Percentiles rank a stretch among this genome's conserved stretches.
phyloP scores from a whole-genome alignment of 257 asterid genomes.

The Lithospermum erythrorhizon region DNA sequence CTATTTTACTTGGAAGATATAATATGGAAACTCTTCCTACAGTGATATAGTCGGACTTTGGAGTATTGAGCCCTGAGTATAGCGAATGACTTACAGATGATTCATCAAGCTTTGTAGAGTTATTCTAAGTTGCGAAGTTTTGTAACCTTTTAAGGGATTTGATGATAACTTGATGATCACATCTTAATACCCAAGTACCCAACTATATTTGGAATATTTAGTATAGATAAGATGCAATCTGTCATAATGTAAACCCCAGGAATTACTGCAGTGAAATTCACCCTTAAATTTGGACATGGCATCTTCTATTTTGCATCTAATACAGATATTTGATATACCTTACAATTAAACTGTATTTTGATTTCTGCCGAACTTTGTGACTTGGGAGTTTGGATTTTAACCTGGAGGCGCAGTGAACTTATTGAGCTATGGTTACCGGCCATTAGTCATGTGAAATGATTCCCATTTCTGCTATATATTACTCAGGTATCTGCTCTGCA shows the following conservation, averaged over 20 bases:
- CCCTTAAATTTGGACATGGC: background rate
- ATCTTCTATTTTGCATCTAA: background rate
- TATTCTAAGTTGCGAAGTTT: background rate
- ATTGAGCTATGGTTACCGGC: background rate
- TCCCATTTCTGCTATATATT: constrained; percentile 12
- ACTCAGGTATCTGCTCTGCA: constrained; percentile 83
- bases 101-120: background rate
- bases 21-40: background rate
- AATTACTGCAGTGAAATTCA: too few relatives aligned
- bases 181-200: background rate
- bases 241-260: background rate
- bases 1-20: background rate
- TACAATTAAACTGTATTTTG: background rate
- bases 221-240: background rate
- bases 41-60: background rate
- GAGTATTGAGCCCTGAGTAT: background rate
- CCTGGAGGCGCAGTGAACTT: background rate
- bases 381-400: background rate
- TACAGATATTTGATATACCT: background rate
- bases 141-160: background rate
- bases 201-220: background rate
- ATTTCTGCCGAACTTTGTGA: background rate
- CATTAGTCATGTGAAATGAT: background rate
- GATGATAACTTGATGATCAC: background rate
- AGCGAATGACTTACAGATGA: background rate